Conservation (phyloP, 768 basidiomycete species). For the Leccinum boreale region DNA sequence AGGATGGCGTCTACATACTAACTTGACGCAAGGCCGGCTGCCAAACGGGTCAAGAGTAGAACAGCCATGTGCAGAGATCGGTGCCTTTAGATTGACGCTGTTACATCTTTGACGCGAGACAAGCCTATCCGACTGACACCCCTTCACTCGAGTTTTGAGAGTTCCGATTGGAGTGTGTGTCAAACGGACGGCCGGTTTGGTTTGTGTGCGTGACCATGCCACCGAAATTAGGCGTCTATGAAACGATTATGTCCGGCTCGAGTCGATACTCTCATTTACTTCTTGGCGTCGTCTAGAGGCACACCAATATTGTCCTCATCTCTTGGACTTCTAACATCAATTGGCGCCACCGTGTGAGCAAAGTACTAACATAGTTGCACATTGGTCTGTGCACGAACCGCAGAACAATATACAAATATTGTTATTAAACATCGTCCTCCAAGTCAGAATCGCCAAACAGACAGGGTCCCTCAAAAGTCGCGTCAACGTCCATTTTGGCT, state of each 20-base stretch:
- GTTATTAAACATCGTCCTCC: constrained; percentile 19
- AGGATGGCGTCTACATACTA: background rate
- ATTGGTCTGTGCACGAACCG: background rate
- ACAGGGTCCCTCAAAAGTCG: constrained; percentile 24
- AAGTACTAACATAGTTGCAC: background rate
- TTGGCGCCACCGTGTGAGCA: background rate
- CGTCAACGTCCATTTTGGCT: constrained; percentile 1
- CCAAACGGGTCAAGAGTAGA: background rate
- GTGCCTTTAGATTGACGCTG: background rate
- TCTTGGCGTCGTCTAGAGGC: background rate
- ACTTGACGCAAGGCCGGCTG: background rate
- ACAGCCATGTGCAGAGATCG: background rate
- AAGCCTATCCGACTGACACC: background rate
- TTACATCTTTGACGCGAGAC: background rate
- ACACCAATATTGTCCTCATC: background rate
- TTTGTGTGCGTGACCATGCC: background rate
- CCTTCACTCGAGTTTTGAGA: too few species aligned
- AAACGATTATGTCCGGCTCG: background rate
- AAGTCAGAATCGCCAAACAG: constrained; percentile 30
- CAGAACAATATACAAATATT: background rate
- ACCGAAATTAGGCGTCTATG: background rate
- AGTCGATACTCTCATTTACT: background rate
- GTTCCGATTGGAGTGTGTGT: too few species aligned
- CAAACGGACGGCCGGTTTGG: too few species aligned
- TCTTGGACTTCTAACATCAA: background rate